Base-by-base conservation (phyloP, 129 eudicot genomes). In the Tanacetum coccineum region DNA sequence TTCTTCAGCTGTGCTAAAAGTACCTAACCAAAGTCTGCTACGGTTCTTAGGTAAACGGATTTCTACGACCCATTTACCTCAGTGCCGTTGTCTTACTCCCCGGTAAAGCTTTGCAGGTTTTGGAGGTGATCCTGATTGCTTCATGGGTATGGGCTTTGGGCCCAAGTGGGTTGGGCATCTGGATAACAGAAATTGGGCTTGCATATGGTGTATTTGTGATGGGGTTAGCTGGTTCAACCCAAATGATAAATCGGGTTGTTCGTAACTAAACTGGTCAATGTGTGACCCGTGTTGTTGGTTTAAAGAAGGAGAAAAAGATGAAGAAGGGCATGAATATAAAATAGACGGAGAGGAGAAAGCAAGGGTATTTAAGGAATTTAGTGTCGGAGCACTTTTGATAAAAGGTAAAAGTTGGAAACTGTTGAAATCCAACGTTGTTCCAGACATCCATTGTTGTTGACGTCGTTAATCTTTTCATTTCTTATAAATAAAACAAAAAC, bases 1-100 rank as follows among this genome's bases (percentile, higher is more conserved):
- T 71, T 85, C 96, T 56, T 88, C 87, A 11, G 96, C 92, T 5
- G 85, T 81, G 54, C 81, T 92, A 36, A 79, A 88, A 8, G 96
- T 88, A 6, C 96, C 96, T 7, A 88, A 68, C 96, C 92, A 88
- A 20, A 88, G 89, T 22, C 96, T 84, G 72, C 85, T 82, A 6
- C 96, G 83, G 89, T 81, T 85, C 77, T 81, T 85, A 26, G 96
- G 96, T 56, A 88, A 61, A 6, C 96, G 96, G 77, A 88, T 88
- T 83, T 88, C 96, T 0, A 92, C 92, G 10, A 88, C 96, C 96
- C 96, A 88, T 65, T 88, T 88, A 1, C 96, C 96, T 92, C 96
- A 82, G 87, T 88, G 92, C 71, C 96, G 67, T 57, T 88, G 92
- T 50, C 96, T 76, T 11, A 88, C 96, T 3, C 96, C 96, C 15